Percentiles rank a stretch among this genome's conserved stretches.
Evolutionary conservation across 2,329 filamentous ascomycete species (phyloP).

Genomic region (Pseudogymnoascus destructans): DNA sequence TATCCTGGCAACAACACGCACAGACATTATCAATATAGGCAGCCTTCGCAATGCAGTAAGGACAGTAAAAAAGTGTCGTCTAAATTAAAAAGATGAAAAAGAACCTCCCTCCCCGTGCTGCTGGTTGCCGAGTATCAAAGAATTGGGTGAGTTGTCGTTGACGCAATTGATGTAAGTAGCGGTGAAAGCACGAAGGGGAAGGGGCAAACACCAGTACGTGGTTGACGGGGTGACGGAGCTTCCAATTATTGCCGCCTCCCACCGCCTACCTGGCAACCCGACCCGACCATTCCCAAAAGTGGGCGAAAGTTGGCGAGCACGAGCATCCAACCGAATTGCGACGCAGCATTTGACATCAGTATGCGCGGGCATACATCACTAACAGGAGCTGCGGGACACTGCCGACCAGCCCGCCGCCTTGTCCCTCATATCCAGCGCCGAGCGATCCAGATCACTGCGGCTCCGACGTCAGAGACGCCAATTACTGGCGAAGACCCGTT

Average conservation of each 20-base stretch:
- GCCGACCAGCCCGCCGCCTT: slow-evolving; percentile 25
- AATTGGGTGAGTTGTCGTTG: slow-evolving; percentile 3
- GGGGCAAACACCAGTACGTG: neutral
- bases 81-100: slow-evolving; percentile 5
- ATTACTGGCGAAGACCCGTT: slow-evolving; percentile 41
- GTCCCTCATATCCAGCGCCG: slow-evolving; percentile 32
- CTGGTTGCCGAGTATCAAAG: neutral
- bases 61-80: neutral
- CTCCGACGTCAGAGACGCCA: slow-evolving; percentile 43
- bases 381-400: slow-evolving; percentile 24
- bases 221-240: slow-evolving; percentile 8
- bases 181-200: neutral
- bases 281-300: slow-evolving; percentile 7
- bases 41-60: slow-evolving; percentile 5
- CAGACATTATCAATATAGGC: slow-evolving; percentile 36
- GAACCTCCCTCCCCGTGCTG: slow-evolving; percentile 7
- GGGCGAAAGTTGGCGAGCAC: neutral
- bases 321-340: slow-evolving; percentile 4
- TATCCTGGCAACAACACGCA: slow-evolving; percentile 82
- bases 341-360: slow-evolving; percentile 1
- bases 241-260: neutral
- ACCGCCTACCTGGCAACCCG: neutral
- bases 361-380: slow-evolving; percentile 35
- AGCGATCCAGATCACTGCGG: slow-evolving; percentile 48
- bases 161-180: slow-evolving; percentile 6